Evolutionary conservation across 2,329 filamentous ascomycete genomes (phyloP).

Genomic region (Cercospora zeina): DNA sequence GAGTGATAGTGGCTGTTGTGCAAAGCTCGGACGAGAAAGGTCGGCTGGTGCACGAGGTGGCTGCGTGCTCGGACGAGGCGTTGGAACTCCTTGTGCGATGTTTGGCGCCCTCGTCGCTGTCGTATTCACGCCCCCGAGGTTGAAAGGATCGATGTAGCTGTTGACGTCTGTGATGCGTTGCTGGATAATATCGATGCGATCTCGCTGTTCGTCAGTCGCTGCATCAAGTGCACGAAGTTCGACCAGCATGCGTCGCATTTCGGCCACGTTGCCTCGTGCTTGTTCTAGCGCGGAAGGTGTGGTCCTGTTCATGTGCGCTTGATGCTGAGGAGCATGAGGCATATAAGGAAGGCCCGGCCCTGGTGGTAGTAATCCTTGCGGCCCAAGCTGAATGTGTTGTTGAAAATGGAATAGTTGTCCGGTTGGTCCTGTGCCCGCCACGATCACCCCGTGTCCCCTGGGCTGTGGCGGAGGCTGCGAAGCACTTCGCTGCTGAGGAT

Average conservation of each 20-base stretch:
- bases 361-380: not conserved
- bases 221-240: constrained; percentile 30
- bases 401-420: constrained; percentile 38
- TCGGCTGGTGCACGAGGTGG: not conserved
- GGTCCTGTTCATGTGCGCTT: constrained; percentile 6
- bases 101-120: not conserved
- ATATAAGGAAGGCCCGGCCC: constrained; percentile 11
- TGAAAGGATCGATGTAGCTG: constrained; percentile 38
- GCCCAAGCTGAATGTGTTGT: constrained; percentile 30
- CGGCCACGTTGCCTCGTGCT: constrained; percentile 37
- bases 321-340: constrained; percentile 17
- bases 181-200: constrained; percentile 30
- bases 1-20: constrained; percentile 26
- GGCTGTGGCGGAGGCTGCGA: constrained; percentile 24
- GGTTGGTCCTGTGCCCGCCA: constrained; percentile 35
- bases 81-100: constrained; percentile 8
- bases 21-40: not conserved
- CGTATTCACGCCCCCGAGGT: constrained; percentile 12
- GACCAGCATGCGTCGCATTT: constrained; percentile 38
- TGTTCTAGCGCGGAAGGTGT: constrained; percentile 36
- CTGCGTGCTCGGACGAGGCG: constrained; percentile 14
- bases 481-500: constrained; percentile 14
- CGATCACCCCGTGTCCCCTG: constrained; percentile 29
- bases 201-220: constrained; percentile 29
- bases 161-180: constrained; percentile 32